Percentiles rank a stretch among this genome's conserved stretches.
These are phyloP conservation scores for Ascochyta rabiei DNA, from an alignment of 2,329 filamentous ascomycete species.

Conservation along the genomic window DNA sequence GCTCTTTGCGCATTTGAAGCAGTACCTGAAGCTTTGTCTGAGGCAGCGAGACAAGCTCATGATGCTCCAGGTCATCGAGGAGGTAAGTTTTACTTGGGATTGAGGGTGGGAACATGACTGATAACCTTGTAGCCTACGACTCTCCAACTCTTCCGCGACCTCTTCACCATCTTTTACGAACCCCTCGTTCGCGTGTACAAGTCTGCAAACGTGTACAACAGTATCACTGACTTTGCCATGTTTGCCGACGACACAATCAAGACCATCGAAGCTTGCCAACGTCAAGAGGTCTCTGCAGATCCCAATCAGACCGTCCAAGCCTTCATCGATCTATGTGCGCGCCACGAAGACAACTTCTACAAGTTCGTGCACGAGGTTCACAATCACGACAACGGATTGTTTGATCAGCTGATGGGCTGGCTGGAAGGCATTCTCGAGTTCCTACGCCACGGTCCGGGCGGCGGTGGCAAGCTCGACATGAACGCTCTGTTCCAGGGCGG, in stretches of 20 bases:
- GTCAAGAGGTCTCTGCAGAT: slow-evolving; percentile 86
- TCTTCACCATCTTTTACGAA: slow-evolving; percentile 99
- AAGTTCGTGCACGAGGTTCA: slow-evolving; percentile 99
- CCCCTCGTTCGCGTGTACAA: slow-evolving; percentile 97
- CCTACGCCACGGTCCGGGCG: slow-evolving; percentile 77
- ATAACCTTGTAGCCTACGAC: slow-evolving; percentile 70
- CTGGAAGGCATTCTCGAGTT: slow-evolving; percentile 95
- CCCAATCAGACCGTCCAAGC: slow-evolving; percentile 98
- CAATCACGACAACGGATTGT: slow-evolving; percentile 93
- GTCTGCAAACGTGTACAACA: slow-evolving; percentile 96
- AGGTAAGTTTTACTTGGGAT: slow-evolving; percentile 52
- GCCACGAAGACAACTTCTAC: slow-evolving; percentile 97
- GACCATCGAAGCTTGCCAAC: slow-evolving; percentile 71
- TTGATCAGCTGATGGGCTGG: slow-evolving; percentile 96
- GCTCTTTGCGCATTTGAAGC: slow-evolving; percentile 93
- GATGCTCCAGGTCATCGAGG: slow-evolving; percentile 95
- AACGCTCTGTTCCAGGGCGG: slow-evolving; percentile 90
- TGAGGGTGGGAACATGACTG: slow-evolving; percentile 14
- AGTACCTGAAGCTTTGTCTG: slow-evolving; percentile 88
- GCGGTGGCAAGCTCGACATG: slow-evolving; percentile 87
- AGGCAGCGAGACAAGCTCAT: slow-evolving; percentile 93
- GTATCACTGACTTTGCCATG: slow-evolving; percentile 91
- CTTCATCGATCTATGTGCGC: slow-evolving; percentile 94
- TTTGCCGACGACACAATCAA: slow-evolving; percentile 94
- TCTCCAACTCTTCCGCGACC: slow-evolving; percentile 89